Base-by-base conservation (phyloP, 2,329 filamentous ascomycete genomes). In the Colletotrichum somersetense region DNA sequence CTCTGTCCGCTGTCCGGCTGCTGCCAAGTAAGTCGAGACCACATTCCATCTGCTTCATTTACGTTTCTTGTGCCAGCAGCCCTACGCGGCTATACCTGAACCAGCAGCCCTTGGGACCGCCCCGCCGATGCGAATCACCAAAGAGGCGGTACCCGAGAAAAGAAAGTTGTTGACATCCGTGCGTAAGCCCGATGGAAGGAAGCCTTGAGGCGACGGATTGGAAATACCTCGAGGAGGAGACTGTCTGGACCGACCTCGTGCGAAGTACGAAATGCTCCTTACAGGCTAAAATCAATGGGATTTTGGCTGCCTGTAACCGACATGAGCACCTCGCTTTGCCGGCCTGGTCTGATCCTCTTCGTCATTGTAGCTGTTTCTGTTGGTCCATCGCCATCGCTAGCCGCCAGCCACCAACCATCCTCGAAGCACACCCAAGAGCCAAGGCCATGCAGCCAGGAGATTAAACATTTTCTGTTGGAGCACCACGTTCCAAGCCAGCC, bases 361-460 rank as follows among this genome's bases (percentile, higher is more conserved):
- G 18, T 26, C 48, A 44, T 44, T 44, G 55, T 33, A 7, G 40
- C 33, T 66, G 46, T 44, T 23, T n/a, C 18, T 66, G 53, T 52
- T 67, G 44, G 55, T 40, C n/a, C 55, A 40, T 40, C 55, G 33
- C 33, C 55, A 26, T 57, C 30, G 5, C 53, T 35, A 56, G 35
- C 52, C 18, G 33, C 33, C 57, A 46, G 2, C 20, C 30, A 56
- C 18, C 30, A 46, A 52, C 44, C 40, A 35, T 20, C 23, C 16
- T 59, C 38, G 26, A 20, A 56, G 5, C 56, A 38, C 62, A 59
- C 46, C 44, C 26, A 63, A 68, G 58, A 57, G 57, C 59, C 46
- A 64, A 64, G 53, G 11, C 42, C 53, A 63, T 72, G 69, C 65
- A 59, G 53, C 69, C 55, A 40, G 65, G 69, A 72, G 53, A 69